These are phyloP conservation scores for Zygnema circumcarinatum DNA, from an alignment of 139 green algal species.

Conservation along the genomic window DNA sequence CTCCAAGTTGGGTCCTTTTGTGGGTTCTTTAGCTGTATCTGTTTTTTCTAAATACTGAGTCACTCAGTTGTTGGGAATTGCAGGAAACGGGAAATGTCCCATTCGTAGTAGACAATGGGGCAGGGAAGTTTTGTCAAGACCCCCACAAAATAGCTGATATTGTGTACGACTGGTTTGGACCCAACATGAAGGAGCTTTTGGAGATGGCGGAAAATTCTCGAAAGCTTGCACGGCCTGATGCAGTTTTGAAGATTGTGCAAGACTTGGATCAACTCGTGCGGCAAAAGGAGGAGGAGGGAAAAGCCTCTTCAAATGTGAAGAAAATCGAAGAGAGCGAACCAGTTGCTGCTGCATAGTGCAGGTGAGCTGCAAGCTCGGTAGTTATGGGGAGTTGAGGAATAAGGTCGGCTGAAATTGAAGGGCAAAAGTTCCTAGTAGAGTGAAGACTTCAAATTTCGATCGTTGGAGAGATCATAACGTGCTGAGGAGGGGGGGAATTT, in stretches of 20 bases:
- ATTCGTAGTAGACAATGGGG: constrained; percentile 84
- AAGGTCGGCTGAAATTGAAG: neutral
- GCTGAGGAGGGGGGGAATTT: too few relatives aligned
- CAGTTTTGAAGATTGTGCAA: constrained; percentile 62
- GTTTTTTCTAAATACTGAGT: too few relatives aligned
- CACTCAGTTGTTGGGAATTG: too few relatives aligned
- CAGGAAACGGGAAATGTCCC: constrained; percentile 97
- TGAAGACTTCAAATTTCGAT: too few relatives aligned
- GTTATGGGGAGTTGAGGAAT: neutral
- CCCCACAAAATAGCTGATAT: constrained; percentile 76
- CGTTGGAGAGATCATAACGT: too few relatives aligned
- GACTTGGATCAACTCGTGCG: constrained; percentile 37
- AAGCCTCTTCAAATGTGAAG: neutral
- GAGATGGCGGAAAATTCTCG: constrained; percentile 47
- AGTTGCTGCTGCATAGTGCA: neutral
- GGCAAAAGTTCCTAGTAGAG: too few relatives aligned
- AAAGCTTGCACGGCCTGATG: constrained; percentile 54
- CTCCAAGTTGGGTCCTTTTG: too few relatives aligned
- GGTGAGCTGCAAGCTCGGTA: neutral
- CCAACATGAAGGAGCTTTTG: constrained; percentile 31
- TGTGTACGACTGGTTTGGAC: constrained; percentile 66
- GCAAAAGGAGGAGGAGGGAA: neutral
- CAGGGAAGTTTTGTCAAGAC: constrained; percentile 78
- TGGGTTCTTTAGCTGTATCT: too few relatives aligned
- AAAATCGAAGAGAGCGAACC: neutral